Conservation (phyloP, 1,284 basidiomycete genomes). For the Ceratobasidium papillatum region DNA sequence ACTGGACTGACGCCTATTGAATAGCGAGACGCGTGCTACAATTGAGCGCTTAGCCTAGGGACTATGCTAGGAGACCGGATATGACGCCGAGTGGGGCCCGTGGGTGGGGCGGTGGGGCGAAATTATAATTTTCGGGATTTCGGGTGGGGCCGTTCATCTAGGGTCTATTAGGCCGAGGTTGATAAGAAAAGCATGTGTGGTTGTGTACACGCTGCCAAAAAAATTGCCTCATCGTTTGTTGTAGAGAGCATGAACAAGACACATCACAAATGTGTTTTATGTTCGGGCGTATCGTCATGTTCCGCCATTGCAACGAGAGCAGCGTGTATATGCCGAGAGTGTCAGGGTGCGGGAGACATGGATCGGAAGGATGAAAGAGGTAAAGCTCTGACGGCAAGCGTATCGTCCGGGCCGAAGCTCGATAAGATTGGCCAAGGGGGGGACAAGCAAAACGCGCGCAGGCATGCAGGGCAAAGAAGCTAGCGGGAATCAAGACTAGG, state of each 20-base stretch:
- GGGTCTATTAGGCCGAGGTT: background rate
- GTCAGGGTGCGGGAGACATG: background rate
- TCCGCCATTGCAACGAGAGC: background rate
- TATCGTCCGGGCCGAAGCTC: conserved; percentile 10
- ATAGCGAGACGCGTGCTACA: background rate
- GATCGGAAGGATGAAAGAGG: conserved; percentile 7
- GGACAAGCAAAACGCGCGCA: conserved; percentile 22
- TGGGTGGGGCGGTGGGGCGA: conserved; percentile 24
- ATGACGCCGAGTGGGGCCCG: conserved; percentile 25
- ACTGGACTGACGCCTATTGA: conserved; percentile 10
- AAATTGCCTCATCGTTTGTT: no score
- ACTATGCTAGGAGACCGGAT: background rate
- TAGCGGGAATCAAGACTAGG: background rate
- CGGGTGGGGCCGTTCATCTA: background rate
- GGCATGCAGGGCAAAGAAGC: background rate
- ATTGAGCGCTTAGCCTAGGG: background rate
- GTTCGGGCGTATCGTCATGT: background rate
- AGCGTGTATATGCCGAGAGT: background rate
- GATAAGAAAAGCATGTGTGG: no score
- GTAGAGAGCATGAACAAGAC: no score
- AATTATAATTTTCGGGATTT: background rate
- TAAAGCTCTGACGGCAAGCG: background rate
- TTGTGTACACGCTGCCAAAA: no score
- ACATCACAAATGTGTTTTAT: no score
- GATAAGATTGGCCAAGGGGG: conserved; percentile 7